Evolutionary conservation across 2,329 filamentous ascomycete species (phyloP).

Genomic region (Dothistroma pini): DNA sequence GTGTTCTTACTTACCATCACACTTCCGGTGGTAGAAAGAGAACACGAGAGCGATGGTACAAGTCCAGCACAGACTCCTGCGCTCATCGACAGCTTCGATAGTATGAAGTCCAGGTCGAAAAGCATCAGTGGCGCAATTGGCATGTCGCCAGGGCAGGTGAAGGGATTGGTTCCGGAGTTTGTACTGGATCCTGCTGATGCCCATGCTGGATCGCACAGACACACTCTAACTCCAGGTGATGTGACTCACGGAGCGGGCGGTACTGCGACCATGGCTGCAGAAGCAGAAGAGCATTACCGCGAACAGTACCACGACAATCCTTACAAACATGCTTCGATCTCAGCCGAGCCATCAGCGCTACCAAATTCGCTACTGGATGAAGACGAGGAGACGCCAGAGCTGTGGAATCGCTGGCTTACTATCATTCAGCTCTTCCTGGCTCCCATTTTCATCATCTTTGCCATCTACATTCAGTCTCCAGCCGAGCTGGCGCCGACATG

Average conservation of each 20-base stretch:
- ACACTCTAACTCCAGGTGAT: constrained; percentile 15
- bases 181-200: constrained; percentile 15
- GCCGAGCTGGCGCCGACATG: constrained; percentile 52
- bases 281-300: constrained; percentile 27
- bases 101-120: constrained; percentile 15
- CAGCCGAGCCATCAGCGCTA: constrained; percentile 14
- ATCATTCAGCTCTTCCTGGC: constrained; percentile 81
- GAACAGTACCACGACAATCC: constrained; percentile 23
- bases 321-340: constrained; percentile 4
- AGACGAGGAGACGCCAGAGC: constrained; percentile 18
- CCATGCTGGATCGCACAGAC: constrained; percentile 11
- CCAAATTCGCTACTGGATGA: constrained; percentile 4
- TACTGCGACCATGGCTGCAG: constrained; percentile 33
- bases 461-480: constrained; percentile 50
- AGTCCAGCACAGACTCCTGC: constrained; percentile 8
- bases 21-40: constrained; percentile 80
- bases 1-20: constrained; percentile 89
- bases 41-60: constrained; percentile 38
- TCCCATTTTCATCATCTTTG: constrained; percentile 74
- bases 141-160: constrained; percentile 12
- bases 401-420: constrained; percentile 91
- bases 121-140: constrained; percentile 13
- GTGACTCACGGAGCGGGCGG: constrained; percentile 33
- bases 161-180: constrained; percentile 16
- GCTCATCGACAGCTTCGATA: constrained; percentile 18